These are phyloP conservation scores for Lachancea mirantina DNA, from an alignment of 805 yeast genomes.

Conservation along the genomic window DNA sequence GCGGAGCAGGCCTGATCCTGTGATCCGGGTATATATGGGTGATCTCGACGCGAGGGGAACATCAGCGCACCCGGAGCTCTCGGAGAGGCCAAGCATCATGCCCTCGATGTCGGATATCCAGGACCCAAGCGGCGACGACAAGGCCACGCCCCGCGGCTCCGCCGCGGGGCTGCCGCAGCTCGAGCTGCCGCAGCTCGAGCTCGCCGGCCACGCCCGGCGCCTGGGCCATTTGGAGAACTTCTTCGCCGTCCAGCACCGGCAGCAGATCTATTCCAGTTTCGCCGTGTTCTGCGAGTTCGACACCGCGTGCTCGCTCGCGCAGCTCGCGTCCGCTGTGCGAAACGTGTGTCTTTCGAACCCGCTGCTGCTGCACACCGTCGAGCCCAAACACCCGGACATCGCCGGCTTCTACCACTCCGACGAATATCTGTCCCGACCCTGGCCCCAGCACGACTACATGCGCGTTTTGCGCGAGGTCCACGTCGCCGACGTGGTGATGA, in stretches of 20 bases:
- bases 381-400: conserved; percentile 11
- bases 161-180: too few species aligned
- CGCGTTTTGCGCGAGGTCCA: conserved; percentile 13
- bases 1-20: conserved; percentile 8
- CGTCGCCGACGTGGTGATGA: conserved; percentile 18
- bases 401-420: conserved; percentile 17
- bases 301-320: conserved; percentile 5
- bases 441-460: conserved; percentile 20
- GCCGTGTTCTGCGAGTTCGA: conserved; percentile 17
- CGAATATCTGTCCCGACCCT: conserved; percentile 16
- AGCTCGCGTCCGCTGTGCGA: conserved; percentile 14
- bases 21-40: too few species aligned
- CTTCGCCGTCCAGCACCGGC: conserved; percentile 22
- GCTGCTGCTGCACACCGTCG: conserved; percentile 14
- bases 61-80: too few species aligned
- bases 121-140: too few species aligned
- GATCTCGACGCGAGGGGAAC: conserved; percentile 1
- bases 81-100: too few species aligned
- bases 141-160: too few species aligned
- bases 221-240: conserved; percentile 25
- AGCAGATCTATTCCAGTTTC: conserved; percentile 21
- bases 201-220: conserved; percentile 26
- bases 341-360: conserved; percentile 18
- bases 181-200: too few species aligned
- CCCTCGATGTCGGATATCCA: too few species aligned